A percentile compares a stretch with the other conserved stretches of the same genome.
These are phyloP conservation scores for Volvox carteri DNA, from an alignment of 163 green algal species.

Conservation along the genomic window DNA sequence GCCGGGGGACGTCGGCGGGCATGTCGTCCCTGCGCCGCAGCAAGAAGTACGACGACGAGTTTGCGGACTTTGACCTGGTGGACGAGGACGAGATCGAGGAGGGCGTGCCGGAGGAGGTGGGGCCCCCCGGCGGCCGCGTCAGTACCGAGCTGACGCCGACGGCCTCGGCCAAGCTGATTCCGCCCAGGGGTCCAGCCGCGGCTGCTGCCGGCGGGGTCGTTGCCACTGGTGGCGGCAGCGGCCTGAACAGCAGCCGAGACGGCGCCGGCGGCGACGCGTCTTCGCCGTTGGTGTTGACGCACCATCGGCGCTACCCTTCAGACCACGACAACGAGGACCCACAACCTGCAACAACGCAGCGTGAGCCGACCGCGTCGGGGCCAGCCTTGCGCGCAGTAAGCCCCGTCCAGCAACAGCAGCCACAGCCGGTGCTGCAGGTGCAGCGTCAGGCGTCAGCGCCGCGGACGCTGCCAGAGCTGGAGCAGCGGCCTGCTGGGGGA, in stretches of 20 bases:
- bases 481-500: neutral
- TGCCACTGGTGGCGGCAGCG: neutral
- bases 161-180: conserved; percentile 46
- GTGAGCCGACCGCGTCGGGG: neutral
- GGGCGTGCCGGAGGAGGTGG: neutral
- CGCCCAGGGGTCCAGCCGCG: too few relatives aligned
- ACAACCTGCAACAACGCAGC: neutral
- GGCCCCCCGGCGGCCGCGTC: neutral
- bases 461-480: neutral
- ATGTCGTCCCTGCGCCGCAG: conserved; percentile 15
- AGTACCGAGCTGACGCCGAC: conserved; percentile 8
- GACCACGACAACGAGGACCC: conserved; percentile 49
- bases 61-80: conserved; percentile 20
- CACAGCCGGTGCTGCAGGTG: neutral
- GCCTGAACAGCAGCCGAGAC: neutral
- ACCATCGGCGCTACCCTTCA: conserved; percentile 31
- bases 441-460: neutral
- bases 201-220: too few relatives aligned
- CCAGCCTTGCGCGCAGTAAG: neutral
- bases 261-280: neutral
- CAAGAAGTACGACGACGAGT: conserved; percentile 54
- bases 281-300: neutral
- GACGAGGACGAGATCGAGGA: conserved; percentile 49
- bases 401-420: neutral
- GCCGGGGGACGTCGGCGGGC: neutral